Percentiles rank a stretch among this genome's conserved stretches.
These are phyloP conservation scores for Alternaria atra DNA, from an alignment of 2,329 filamentous ascomycete species.

Conservation along the genomic window DNA sequence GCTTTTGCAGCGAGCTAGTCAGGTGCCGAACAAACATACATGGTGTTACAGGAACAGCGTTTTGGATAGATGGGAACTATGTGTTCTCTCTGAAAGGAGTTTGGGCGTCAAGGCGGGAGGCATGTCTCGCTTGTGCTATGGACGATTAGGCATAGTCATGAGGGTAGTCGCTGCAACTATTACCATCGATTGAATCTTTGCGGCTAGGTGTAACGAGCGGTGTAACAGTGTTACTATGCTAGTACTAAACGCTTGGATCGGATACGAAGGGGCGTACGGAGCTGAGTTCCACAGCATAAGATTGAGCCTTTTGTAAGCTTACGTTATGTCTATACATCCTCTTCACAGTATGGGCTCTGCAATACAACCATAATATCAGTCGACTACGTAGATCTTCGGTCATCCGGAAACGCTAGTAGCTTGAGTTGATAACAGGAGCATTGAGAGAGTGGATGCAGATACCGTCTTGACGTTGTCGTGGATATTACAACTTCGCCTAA, in stretches of 20 bases:
- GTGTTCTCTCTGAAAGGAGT: background rate
- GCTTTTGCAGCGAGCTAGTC: conserved; percentile 9
- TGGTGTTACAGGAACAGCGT: background rate
- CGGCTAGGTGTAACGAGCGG: conserved; percentile 11
- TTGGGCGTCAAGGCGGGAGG: background rate
- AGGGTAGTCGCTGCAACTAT: background rate
- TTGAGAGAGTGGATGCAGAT: background rate
- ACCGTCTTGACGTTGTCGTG: background rate
- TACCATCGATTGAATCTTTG: background rate
- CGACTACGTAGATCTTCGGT: background rate
- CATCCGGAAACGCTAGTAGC: background rate
- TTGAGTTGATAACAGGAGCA: background rate
- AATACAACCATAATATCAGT: background rate
- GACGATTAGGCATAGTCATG: background rate
- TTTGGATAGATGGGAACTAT: background rate
- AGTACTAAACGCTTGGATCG: background rate
- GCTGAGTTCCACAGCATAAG: background rate
- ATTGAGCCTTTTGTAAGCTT: background rate
- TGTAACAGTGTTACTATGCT: conserved; percentile 2
- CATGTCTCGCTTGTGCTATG: background rate
- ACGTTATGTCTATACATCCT: background rate
- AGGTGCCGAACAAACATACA: background rate
- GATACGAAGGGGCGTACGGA: background rate
- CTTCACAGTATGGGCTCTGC: background rate
- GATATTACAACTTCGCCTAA: background rate